phyloP scores from a whole-genome alignment of 306 rosid species.

The Pyrus bretschneideri region DNA sequence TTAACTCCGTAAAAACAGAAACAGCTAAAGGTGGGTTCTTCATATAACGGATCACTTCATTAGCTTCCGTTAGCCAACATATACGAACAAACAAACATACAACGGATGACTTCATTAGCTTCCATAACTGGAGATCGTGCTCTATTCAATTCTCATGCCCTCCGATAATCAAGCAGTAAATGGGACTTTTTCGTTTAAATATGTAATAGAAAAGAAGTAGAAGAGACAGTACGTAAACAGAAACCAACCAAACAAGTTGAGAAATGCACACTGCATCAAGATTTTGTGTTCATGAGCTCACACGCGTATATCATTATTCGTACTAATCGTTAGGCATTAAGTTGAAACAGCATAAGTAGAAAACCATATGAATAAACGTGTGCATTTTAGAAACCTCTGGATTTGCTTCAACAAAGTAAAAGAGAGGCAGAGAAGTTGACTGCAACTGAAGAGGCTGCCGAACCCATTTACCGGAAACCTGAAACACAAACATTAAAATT shows the following conservation, averaged over 20 bases:
- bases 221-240: neutral
- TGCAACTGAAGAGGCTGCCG: constrained; percentile 17
- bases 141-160: neutral
- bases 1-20: neutral
- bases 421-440: constrained; percentile 1
- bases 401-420: constrained; percentile 20
- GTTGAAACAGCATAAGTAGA: neutral
- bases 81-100: neutral
- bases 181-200: neutral
- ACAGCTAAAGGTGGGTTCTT: neutral
- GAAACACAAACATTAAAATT: constrained; percentile 9
- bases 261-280: neutral
- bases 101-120: neutral
- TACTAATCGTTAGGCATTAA: neutral
- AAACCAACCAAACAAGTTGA: neutral
- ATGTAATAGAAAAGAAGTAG: neutral
- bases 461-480: constrained; percentile 14
- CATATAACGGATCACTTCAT: neutral
- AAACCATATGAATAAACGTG: neutral
- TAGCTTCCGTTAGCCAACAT: no score
- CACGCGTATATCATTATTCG: neutral
- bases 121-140: neutral
- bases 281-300: neutral
- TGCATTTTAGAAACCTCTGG: constrained; percentile 27
- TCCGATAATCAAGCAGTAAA: neutral